Conservation (phyloP, 1,284 basidiomycete genomes). For the Phenoliferia sp. region DNA sequence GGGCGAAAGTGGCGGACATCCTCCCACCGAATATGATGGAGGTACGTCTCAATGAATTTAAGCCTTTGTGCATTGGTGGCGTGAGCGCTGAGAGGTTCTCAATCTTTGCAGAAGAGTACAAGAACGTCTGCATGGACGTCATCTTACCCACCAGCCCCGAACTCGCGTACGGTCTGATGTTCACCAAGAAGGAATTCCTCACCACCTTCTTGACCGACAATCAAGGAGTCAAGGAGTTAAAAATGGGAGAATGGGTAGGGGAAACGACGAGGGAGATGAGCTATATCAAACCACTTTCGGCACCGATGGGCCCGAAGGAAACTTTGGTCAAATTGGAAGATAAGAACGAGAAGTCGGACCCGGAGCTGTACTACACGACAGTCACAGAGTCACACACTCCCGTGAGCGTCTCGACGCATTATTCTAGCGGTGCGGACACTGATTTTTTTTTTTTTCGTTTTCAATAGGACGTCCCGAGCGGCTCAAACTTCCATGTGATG, state of each 20-base stretch:
- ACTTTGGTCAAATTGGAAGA: slow-evolving; percentile 71
- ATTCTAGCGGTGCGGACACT: too few species aligned
- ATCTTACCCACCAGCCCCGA: slow-evolving; percentile 79
- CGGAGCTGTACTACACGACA: neutral
- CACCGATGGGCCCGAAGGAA: slow-evolving; percentile 69
- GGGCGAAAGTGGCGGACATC: slow-evolving; percentile 2
- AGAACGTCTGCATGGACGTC: slow-evolving; percentile 25
- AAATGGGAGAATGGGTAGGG: slow-evolving; percentile 79
- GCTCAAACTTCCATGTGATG: slow-evolving; percentile 84
- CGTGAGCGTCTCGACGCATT: neutral
- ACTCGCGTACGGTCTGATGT: slow-evolving; percentile 90
- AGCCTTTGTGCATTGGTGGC: too few species aligned
- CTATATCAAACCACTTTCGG: slow-evolving; percentile 86
- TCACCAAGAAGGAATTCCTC: slow-evolving; percentile 80
- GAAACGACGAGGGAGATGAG: slow-evolving; percentile 64
- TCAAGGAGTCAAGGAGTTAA: slow-evolving; percentile 65
- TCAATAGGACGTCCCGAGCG: slow-evolving; percentile 75
- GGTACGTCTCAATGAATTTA: too few species aligned
- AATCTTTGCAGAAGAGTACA: slow-evolving; percentile 27
- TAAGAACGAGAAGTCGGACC: slow-evolving; percentile 61
- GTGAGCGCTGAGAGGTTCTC: too few species aligned
- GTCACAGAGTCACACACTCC: neutral
- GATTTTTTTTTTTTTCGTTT: too few species aligned
- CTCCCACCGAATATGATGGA: slow-evolving; percentile 21
- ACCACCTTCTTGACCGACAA: slow-evolving; percentile 85